These are phyloP conservation scores for Rhizodiscina lignyota DNA, from an alignment of 495 filamentous ascomycete genomes.

Conservation along the genomic window DNA sequence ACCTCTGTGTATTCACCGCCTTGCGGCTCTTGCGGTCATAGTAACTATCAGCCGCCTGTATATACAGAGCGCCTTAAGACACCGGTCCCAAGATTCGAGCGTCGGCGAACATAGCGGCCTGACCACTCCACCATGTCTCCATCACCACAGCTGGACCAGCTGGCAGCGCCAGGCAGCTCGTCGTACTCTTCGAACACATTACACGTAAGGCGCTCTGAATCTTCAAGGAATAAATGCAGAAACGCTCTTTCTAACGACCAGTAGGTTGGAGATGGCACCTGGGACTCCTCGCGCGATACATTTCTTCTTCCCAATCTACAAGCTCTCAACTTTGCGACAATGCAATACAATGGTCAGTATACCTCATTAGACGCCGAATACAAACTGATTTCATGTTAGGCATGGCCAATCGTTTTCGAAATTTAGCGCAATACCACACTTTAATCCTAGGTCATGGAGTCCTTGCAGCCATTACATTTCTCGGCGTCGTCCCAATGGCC, in stretches of 20 bases:
- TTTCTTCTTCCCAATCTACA: conserved; percentile 78
- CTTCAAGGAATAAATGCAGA: too few relatives aligned
- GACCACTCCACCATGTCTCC: too few relatives aligned
- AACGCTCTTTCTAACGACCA: too few relatives aligned
- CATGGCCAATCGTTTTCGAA: conserved; percentile 79
- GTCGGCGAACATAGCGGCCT: too few relatives aligned
- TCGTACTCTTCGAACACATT: conserved; percentile 70
- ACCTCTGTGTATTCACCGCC: too few relatives aligned
- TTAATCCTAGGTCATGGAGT: conserved; percentile 74
- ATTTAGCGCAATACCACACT: conserved; percentile 55
- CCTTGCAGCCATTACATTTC: conserved; percentile 73
- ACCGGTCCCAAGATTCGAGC: too few relatives aligned
- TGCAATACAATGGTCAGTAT: conserved; percentile 76
- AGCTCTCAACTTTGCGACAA: conserved; percentile 84
- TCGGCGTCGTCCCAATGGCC: conserved; percentile 64
- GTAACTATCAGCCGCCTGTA: too few relatives aligned
- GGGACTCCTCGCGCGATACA: conserved; percentile 67
- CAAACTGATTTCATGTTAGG: conserved; percentile 30
- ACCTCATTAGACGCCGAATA: conserved; percentile 1
- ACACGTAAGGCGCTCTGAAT: too few relatives aligned
- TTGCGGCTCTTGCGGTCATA: too few relatives aligned
- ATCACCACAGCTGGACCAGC: too few relatives aligned
- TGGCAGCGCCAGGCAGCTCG: conserved; percentile 67
- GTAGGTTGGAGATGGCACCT: conserved; percentile 81
- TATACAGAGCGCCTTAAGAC: too few relatives aligned